Percentiles rank a stretch among this genome's conserved stretches.
Conservation (phyloP, 2,329 filamentous ascomycete species). For the Cordyceps javanica region DNA sequence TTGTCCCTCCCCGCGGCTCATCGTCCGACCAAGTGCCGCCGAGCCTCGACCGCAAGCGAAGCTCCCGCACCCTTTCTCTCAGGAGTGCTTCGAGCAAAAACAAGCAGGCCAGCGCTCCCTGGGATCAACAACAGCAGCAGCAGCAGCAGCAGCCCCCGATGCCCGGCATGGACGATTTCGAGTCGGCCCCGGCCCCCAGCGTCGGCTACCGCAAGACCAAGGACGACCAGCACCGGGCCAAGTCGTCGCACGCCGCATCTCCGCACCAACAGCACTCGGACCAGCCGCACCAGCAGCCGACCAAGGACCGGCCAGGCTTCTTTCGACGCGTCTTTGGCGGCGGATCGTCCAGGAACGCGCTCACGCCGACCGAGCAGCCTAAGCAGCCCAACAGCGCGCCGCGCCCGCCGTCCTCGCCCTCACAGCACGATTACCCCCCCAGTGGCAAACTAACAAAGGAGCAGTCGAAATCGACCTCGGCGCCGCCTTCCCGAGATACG, state of each 20-base stretch:
- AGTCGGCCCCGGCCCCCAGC: slow-evolving; percentile 52
- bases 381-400: background rate
- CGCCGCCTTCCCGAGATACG: slow-evolving; percentile 45
- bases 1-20: background rate
- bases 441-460: slow-evolving; percentile 1
- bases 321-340: slow-evolving; percentile 85
- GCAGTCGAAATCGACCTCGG: slow-evolving; percentile 36
- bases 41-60: background rate
- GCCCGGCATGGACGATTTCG: slow-evolving; percentile 32
- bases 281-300: slow-evolving; percentile 30
- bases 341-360: slow-evolving; percentile 57
- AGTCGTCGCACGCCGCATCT: slow-evolving; percentile 37
- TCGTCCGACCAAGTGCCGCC: background rate
- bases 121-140: background rate
- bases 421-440: background rate
- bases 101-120: background rate
- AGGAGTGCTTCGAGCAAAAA: slow-evolving; percentile 2
- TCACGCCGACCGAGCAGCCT: slow-evolving; percentile 20
- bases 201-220: slow-evolving; percentile 56
- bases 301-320: slow-evolving; percentile 74
- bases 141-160: slow-evolving; percentile 20
- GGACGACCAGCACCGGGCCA: slow-evolving; percentile 26
- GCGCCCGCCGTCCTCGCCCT: slow-evolving; percentile 21
- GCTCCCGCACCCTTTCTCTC: slow-evolving; percentile 4
- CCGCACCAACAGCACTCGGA: slow-evolving; percentile 35